These are phyloP conservation scores for Colletotrichum orchidophilum DNA, from an alignment of 2,329 filamentous ascomycete species.

Conservation along the genomic window DNA sequence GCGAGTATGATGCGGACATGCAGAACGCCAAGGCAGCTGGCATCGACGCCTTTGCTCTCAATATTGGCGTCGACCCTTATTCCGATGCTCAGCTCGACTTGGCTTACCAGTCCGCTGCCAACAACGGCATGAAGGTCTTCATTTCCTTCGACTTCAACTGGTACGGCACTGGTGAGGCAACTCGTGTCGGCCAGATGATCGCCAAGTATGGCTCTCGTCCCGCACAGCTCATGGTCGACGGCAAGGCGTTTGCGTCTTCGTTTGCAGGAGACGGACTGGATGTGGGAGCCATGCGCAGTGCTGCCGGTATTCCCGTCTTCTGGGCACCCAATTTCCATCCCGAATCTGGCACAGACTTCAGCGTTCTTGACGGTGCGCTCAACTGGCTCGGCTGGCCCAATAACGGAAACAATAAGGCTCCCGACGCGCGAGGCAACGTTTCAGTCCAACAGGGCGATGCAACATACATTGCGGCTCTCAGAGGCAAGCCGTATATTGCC, in stretches of 20 bases:
- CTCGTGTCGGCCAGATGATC: not conserved
- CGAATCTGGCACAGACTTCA: constrained; percentile 44
- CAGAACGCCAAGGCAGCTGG: not conserved
- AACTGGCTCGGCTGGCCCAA: constrained; percentile 58
- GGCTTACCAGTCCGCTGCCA: constrained; percentile 59
- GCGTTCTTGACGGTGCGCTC: constrained; percentile 53
- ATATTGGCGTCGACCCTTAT: constrained; percentile 56
- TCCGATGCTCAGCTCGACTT: constrained; percentile 56
- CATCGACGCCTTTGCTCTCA: constrained; percentile 60
- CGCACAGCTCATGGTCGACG: constrained; percentile 52
- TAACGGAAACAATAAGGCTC: constrained; percentile 59
- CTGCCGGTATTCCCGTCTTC: constrained; percentile 55
- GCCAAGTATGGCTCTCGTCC: constrained; percentile 58
- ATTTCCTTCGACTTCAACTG: constrained; percentile 50
- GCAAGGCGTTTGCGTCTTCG: constrained; percentile 58
- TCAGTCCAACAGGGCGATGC: constrained; percentile 37
- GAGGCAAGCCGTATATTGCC: constrained; percentile 58
- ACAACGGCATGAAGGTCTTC: constrained; percentile 61
- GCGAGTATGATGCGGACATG: not conserved
- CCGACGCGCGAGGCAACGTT: constrained; percentile 42
- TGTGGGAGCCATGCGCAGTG: constrained; percentile 49
- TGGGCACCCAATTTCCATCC: constrained; percentile 61
- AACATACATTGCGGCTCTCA: constrained; percentile 45
- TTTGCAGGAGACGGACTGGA: constrained; percentile 60
- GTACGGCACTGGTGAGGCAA: not conserved